Evolutionary conservation across 805 yeast species (phyloP).

Genomic region (Candida maris): DNA sequence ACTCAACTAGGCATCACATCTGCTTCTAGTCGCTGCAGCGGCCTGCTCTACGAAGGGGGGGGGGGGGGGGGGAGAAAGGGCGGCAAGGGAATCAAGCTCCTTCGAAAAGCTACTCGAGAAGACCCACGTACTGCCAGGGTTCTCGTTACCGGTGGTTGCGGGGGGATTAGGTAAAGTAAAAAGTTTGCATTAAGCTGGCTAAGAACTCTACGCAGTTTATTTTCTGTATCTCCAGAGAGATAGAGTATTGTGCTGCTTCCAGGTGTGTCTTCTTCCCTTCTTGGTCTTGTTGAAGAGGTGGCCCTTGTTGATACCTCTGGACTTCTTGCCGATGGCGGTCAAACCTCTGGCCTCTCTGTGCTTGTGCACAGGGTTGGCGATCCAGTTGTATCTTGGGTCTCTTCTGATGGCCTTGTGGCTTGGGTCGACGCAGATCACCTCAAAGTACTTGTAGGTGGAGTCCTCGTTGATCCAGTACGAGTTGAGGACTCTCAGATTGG

Average conservation of each 20-base stretch:
- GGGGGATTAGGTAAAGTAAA: too few species aligned
- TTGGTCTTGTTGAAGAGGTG: conserved; percentile 97
- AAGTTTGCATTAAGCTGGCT: background rate
- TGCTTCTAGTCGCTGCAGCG: too few species aligned
- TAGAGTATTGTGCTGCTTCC: conserved; percentile 99
- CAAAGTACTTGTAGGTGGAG: conserved; percentile 98
- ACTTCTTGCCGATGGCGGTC: conserved; percentile 96
- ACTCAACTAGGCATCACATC: too few species aligned
- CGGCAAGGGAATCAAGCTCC: too few species aligned
- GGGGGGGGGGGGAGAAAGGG: too few species aligned
- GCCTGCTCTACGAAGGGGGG: too few species aligned
- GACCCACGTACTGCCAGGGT: too few species aligned
- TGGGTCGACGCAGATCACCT: conserved; percentile 97
- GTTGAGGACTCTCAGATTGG: conserved; percentile 99
- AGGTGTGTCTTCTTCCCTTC: conserved; percentile 99
- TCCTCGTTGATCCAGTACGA: conserved; percentile 99
- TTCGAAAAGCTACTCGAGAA: too few species aligned
- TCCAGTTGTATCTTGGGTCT: conserved; percentile 99
- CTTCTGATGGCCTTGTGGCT: conserved; percentile 98
- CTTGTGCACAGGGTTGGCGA: conserved; percentile 99
- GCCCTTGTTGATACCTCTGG: conserved; percentile 99
- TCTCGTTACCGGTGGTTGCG: too few species aligned
- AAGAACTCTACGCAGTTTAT: conserved; percentile 32
- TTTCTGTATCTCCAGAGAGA: conserved; percentile 99
- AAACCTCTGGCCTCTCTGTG: conserved; percentile 99